Conservation (phyloP, 108 stramenopile species). For the Skeletonema costatum region DNA sequence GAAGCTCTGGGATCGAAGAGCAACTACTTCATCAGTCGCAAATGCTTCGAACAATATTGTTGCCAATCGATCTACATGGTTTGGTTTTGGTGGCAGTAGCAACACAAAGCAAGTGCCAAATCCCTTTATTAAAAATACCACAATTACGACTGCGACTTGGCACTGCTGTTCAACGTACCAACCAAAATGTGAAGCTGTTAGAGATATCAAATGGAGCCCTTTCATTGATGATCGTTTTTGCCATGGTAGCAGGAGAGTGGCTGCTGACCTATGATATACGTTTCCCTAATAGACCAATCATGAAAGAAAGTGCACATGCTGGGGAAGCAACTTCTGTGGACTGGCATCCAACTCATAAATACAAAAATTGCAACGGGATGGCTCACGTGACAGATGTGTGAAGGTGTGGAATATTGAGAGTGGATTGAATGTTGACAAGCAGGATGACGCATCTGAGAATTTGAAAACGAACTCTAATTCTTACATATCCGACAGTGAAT, state of each 20-base stretch:
- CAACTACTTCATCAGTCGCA: slow-evolving; percentile 16
- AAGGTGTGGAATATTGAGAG: slow-evolving; percentile 62
- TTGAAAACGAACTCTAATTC: slow-evolving; percentile 49
- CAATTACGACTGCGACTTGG: slow-evolving; percentile 46
- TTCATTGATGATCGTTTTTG: slow-evolving; percentile 78
- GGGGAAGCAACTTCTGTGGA: slow-evolving; percentile 84
- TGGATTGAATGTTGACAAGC: slow-evolving; percentile 38
- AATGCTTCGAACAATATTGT: neutral
- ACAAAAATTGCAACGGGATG: slow-evolving; percentile 79
- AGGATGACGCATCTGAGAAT: slow-evolving; percentile 29
- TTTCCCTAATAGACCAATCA: slow-evolving; percentile 48
- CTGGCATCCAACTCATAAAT: slow-evolving; percentile 79
- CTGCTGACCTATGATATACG: slow-evolving; percentile 76
- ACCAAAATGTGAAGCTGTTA: slow-evolving; percentile 82
- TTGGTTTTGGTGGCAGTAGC: slow-evolving; percentile 35
- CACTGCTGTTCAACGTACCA: slow-evolving; percentile 64
- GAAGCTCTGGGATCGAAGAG: slow-evolving; percentile 64
- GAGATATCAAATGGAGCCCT: slow-evolving; percentile 80
- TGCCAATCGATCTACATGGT: slow-evolving; percentile 16
- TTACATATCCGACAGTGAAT: slow-evolving; percentile 53
- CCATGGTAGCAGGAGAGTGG: slow-evolving; percentile 78
- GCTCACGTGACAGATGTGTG: slow-evolving; percentile 73
- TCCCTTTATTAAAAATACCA: slow-evolving; percentile 5
- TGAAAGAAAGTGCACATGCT: slow-evolving; percentile 74
- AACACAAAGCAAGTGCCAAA: slow-evolving; percentile 11